Evolutionary conservation across 2,329 filamentous ascomycete genomes (phyloP), one percentile per base, ranked within the genome.

Genomic region (Fusarium poae): DNA sequence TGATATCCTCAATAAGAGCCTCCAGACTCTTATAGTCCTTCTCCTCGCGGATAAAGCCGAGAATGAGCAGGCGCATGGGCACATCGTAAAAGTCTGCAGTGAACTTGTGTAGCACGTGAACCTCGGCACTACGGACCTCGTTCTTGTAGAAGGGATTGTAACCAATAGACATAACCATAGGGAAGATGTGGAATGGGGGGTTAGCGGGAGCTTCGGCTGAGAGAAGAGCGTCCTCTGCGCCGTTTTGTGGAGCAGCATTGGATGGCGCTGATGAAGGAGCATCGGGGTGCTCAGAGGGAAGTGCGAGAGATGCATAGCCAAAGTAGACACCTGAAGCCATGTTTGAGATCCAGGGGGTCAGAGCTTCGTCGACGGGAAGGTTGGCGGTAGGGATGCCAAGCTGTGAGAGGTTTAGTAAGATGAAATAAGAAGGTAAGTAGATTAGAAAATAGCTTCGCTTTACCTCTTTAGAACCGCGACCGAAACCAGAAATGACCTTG

Each of bases 141-240:
- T 99, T 98, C 78, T 94, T 94, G 86, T 97, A 99, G 82, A 94
- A 98, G 0, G 96, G 96, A 80, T 98, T 99, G 86, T 94, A 98
- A 44, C 96, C 96, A 71, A 97, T 95, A 65, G 89, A 93, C 90
- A 97, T 92, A 70, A 97, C 94, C 86, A 97, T 96, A 2, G 93
- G 93, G 79, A 91, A 93, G 58, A 96, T 83, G 61, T 70, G 57
- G 68, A 79, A 77, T 48, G 56, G 46, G 10, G 76, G 72, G 60
- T 76, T 71, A 29, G 55, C 43, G 29, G 67, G 66, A 34, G 66
- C 43, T 12, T 37, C 43, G 5, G 62, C 32, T 4, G 67, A 46
- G 16, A 67, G 52, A 30, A 69, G 66, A 15, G 67, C 66, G 13
- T 52, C 67, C 49, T 69, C 67, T 27, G 67, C 53, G 42, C 15